Evolutionary conservation across 441 rosid species (phyloP).

Genomic region (Gossypium schwendimanii): DNA sequence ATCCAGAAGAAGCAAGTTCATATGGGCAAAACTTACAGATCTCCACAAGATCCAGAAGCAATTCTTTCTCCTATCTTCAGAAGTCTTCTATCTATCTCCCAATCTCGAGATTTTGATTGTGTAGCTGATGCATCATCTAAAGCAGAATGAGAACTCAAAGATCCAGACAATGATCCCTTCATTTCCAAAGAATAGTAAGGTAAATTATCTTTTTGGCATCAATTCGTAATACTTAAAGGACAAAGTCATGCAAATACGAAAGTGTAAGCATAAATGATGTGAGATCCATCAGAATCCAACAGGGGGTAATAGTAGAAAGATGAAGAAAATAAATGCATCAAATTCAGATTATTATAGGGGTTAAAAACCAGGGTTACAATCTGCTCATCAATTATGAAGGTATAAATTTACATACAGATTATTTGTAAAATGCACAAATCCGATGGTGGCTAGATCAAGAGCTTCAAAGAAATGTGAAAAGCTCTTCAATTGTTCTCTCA

Average conservation of each 20-base stretch:
- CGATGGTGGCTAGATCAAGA: neutral
- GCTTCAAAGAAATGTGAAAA: neutral
- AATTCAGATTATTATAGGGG: neutral
- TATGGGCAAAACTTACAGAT: slow-evolving; percentile 43
- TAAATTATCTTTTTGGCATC: neutral
- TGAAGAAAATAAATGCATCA: neutral
- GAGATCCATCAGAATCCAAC: neutral
- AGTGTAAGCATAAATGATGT: neutral
- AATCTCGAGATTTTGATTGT: slow-evolving; percentile 29
- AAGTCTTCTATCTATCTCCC: slow-evolving; percentile 57
- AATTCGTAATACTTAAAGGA: slow-evolving; percentile 4
- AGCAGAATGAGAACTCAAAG: slow-evolving; percentile 33
- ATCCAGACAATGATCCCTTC: slow-evolving; percentile 61
- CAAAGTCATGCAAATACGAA: neutral
- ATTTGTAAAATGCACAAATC: neutral
- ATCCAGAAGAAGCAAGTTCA: slow-evolving; percentile 9
- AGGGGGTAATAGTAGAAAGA: neutral
- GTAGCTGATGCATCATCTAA: slow-evolving; percentile 27
- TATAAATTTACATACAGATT: neutral
- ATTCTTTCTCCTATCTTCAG: slow-evolving; percentile 59
- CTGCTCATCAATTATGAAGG: neutral
- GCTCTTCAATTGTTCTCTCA: neutral
- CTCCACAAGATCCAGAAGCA: slow-evolving; percentile 71
- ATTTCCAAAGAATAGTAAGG: slow-evolving; percentile 16
- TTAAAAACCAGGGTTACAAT: neutral